Evolutionary conservation across 208 protist species (phyloP).

Genomic region (Leishmania tropica): DNA sequence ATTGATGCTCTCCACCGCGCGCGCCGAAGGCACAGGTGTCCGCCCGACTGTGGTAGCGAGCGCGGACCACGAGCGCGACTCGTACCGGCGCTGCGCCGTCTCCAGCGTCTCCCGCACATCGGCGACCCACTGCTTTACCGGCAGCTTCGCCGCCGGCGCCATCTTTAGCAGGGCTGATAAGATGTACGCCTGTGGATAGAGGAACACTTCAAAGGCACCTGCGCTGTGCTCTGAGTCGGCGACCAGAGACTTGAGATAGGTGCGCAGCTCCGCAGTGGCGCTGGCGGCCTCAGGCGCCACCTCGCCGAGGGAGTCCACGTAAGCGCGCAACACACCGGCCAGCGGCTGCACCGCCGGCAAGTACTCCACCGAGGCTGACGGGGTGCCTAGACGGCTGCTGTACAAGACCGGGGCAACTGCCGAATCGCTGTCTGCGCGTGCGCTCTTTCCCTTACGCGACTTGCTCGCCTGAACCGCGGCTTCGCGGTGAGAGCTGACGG

Average conservation of each 20-base stretch:
- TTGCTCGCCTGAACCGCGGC: slow-evolving; percentile 31
- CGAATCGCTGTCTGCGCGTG: not conserved
- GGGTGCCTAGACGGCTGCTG: slow-evolving; percentile 6
- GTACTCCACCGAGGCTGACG: slow-evolving; percentile 20
- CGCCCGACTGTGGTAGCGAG: slow-evolving; percentile 9
- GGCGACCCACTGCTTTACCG: slow-evolving; percentile 54
- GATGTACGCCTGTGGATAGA: slow-evolving; percentile 72
- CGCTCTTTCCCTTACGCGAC: slow-evolving; percentile 43
- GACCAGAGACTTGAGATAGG: slow-evolving; percentile 34
- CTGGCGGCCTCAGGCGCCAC: slow-evolving; percentile 12
- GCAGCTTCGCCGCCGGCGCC: slow-evolving; percentile 37
- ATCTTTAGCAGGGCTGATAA: slow-evolving; percentile 63
- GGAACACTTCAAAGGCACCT: slow-evolving; percentile 47
- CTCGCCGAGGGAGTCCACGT: slow-evolving; percentile 38
- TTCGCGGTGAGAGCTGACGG: slow-evolving; percentile 46
- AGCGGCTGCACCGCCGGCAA: slow-evolving; percentile 50
- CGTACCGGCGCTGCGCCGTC: slow-evolving; percentile 36
- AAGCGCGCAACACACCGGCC: slow-evolving; percentile 36
- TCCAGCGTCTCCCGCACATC: slow-evolving; percentile 41
- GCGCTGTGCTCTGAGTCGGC: slow-evolving; percentile 25
- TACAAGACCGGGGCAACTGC: slow-evolving; percentile 23
- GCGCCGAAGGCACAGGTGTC: not conserved
- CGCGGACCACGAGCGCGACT: slow-evolving; percentile 31
- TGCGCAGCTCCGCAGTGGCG: slow-evolving; percentile 21
- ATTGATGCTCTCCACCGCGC: slow-evolving; percentile 5